phyloP scores from a whole-genome alignment of 2,329 filamentous ascomycete genomes.

The Emmonsia crescens region DNA sequence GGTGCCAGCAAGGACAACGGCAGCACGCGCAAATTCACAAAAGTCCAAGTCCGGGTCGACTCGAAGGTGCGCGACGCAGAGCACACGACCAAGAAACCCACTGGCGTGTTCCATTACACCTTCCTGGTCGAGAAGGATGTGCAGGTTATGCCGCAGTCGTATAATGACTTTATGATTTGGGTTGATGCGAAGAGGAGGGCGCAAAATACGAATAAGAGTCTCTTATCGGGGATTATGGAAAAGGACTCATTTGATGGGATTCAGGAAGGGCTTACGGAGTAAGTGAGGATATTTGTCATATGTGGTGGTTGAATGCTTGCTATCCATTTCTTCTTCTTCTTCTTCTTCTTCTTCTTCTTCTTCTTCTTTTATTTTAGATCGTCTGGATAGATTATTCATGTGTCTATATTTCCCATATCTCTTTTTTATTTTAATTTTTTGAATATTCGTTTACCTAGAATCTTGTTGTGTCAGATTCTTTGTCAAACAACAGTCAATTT shows the following conservation, averaged over 20 bases:
- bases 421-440: background rate
- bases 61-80: constrained; percentile 63
- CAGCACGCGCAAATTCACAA: constrained; percentile 41
- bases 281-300: background rate
- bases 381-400: background rate
- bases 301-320: background rate
- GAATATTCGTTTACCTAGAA: background rate
- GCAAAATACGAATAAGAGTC: constrained; percentile 39
- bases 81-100: constrained; percentile 55
- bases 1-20: constrained; percentile 23
- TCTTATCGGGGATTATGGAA: constrained; percentile 21
- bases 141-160: constrained; percentile 54
- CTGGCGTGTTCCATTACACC: constrained; percentile 67
- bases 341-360: background rate
- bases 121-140: constrained; percentile 56
- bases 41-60: constrained; percentile 60
- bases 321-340: background rate
- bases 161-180: constrained; percentile 56
- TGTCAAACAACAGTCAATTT: too few species aligned
- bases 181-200: constrained; percentile 50
- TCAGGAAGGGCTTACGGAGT: constrained; percentile 31
- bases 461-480: background rate
- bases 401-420: background rate
- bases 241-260: constrained; percentile 24
- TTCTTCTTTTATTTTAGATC: too few species aligned